Conservation (phyloP, 2,329 filamentous ascomycete species). For the Diaporthe capsici region DNA sequence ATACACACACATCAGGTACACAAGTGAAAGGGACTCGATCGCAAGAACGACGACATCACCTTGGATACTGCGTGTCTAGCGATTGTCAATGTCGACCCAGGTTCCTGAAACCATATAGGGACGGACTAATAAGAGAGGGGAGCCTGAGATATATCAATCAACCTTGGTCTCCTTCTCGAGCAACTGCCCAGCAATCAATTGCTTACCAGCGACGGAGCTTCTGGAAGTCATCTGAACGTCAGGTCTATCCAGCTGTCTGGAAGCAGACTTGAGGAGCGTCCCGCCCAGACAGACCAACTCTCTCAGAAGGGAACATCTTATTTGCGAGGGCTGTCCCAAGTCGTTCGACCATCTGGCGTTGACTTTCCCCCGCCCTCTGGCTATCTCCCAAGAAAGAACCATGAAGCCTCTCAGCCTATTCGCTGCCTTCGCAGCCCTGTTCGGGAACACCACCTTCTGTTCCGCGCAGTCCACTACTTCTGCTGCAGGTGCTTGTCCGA, state of each 20-base stretch:
- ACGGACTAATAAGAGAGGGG: background rate
- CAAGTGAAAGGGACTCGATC: background rate
- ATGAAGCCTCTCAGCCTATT: background rate
- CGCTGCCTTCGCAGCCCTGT: background rate
- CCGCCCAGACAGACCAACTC: background rate
- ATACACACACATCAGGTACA: background rate
- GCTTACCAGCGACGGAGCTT: background rate
- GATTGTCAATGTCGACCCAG: background rate
- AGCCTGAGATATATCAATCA: background rate
- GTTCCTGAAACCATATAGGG: background rate
- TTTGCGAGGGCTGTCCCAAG: background rate
- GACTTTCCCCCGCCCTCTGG: background rate
- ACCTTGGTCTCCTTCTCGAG: background rate
- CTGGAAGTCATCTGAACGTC: background rate
- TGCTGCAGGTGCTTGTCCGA: slow-evolving; percentile 44
- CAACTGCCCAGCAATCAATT: background rate
- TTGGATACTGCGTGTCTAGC: background rate
- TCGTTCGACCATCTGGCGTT: too few relatives aligned
- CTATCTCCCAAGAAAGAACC: background rate
- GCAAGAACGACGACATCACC: background rate
- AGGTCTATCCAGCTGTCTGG: background rate
- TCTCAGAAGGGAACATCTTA: background rate
- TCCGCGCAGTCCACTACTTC: slow-evolving; percentile 32
- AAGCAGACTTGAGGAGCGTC: background rate
- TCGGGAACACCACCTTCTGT: background rate